A percentile compares a stretch with the other conserved stretches of the same genome.
Conservation (phyloP, 441 rosid species). For the Geranium incanum region DNA sequence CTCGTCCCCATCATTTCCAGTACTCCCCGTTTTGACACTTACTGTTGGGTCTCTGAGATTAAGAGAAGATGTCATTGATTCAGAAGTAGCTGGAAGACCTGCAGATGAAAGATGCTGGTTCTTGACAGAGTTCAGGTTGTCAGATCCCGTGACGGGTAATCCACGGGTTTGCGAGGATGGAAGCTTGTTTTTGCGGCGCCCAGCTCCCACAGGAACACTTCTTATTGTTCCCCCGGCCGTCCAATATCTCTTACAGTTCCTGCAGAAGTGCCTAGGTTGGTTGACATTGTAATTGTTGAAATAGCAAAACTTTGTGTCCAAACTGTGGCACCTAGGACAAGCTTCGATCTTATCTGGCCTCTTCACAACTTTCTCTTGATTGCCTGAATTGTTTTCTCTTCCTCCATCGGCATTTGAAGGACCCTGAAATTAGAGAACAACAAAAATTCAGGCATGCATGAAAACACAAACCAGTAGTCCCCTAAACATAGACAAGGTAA, state of each 20-base stretch:
- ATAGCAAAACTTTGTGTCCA: conserved; percentile 73
- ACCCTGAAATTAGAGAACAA: neutral
- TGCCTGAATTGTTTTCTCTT: neutral
- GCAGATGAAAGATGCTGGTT: conserved; percentile 34
- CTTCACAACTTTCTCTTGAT: conserved; percentile 41
- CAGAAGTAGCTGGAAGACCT: conserved; percentile 32
- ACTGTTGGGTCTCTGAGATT: conserved; percentile 44
- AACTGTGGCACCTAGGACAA: conserved; percentile 63
- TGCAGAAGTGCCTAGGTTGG: conserved; percentile 70
- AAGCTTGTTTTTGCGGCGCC: conserved; percentile 55
- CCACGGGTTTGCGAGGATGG: conserved; percentile 47
- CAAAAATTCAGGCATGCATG: neutral
- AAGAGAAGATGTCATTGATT: conserved; percentile 47
- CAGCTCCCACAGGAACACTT: conserved; percentile 71
- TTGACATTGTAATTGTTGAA: conserved; percentile 66
- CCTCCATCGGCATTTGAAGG: neutral
- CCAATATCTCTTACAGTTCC: conserved; percentile 72
- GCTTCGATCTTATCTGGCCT: conserved; percentile 60
- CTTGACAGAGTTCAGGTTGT: conserved; percentile 27
- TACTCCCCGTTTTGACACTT: conserved; percentile 26
- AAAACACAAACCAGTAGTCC: neutral
- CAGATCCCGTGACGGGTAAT: conserved; percentile 30
- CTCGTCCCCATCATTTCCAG: conserved; percentile 32
- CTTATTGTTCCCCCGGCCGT: conserved; percentile 77
- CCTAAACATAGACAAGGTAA: neutral